Conservation (phyloP, 2,329 filamentous ascomycete genomes). For the Tolypocladium pustulatum region DNA sequence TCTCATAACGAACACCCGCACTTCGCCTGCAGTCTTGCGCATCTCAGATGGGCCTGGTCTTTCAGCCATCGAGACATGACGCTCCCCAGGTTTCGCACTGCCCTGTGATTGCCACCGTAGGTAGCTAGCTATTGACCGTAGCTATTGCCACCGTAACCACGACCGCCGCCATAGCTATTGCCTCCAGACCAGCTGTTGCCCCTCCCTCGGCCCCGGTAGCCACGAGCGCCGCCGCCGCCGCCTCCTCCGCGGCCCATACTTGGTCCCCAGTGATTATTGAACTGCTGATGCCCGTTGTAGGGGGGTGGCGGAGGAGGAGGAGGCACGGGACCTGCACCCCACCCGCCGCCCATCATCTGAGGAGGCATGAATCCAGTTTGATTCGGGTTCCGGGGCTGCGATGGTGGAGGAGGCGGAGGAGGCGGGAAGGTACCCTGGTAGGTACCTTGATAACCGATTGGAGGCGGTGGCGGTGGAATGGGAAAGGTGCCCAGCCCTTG, state of each 20-base stretch:
- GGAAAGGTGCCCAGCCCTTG: background rate
- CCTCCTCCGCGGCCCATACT: conserved; percentile 16
- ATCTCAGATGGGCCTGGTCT: background rate
- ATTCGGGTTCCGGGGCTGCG: conserved; percentile 17
- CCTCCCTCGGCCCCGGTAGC: conserved; percentile 16
- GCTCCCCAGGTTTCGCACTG: background rate
- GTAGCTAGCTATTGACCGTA: too few species aligned
- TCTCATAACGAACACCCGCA: background rate
- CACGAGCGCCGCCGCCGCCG: conserved; percentile 15
- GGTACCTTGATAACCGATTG: conserved; percentile 26
- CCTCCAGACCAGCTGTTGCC: conserved; percentile 6
- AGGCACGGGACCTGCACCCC: conserved; percentile 6
- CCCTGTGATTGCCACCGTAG: background rate
- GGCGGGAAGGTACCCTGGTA: conserved; percentile 31
- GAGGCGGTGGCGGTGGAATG: conserved; percentile 9
- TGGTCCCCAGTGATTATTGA: conserved; percentile 12
- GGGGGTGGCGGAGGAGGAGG: conserved; percentile 9
- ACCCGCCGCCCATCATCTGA: conserved; percentile 15
- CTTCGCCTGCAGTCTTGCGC: background rate
- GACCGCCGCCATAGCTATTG: conserved; percentile 1
- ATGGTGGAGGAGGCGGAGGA: conserved; percentile 17
- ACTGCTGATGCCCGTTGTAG: conserved; percentile 4
- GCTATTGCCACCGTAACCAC: background rate
- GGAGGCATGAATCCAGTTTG: conserved; percentile 11
- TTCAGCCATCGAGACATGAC: background rate